phyloP scores from a whole-genome alignment of 225 moss, liverwort and hornwort genomes.

The Sphagnum tenellum region DNA sequence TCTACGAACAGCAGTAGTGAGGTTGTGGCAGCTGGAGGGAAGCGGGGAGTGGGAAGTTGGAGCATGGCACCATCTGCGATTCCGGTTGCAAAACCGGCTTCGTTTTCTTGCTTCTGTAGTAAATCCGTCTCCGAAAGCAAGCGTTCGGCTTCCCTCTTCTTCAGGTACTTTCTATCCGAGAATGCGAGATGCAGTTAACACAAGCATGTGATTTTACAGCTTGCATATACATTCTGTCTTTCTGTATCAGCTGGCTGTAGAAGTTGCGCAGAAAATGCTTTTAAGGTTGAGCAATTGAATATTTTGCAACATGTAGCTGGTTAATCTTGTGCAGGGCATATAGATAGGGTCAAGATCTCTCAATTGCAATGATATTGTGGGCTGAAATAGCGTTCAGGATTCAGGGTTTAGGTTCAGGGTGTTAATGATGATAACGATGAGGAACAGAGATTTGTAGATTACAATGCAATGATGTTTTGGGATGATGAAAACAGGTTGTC shows the following conservation, averaged over 20 bases:
- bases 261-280: too few relatives aligned
- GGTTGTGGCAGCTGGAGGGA: neutral
- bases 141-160: neutral
- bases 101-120: too few relatives aligned
- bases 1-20: conserved; percentile 8
- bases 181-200: too few relatives aligned
- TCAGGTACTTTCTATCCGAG: too few relatives aligned
- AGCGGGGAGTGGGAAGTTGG: neutral
- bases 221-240: too few relatives aligned
- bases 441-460: neutral
- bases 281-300: neutral
- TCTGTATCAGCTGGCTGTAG: too few relatives aligned
- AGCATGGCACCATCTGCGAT: too few relatives aligned
- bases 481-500: conserved; percentile 43
- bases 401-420: too few relatives aligned
- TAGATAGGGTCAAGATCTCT: too few relatives aligned
- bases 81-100: too few relatives aligned
- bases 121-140: neutral
- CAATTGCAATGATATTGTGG: neutral
- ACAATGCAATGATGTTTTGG: neutral
- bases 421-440: neutral
- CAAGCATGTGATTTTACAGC: too few relatives aligned
- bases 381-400: neutral
- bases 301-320: too few relatives aligned
- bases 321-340: neutral